Evolutionary conservation across 768 basidiomycete species (phyloP).

Genomic region (Leccinum incarnatum): DNA sequence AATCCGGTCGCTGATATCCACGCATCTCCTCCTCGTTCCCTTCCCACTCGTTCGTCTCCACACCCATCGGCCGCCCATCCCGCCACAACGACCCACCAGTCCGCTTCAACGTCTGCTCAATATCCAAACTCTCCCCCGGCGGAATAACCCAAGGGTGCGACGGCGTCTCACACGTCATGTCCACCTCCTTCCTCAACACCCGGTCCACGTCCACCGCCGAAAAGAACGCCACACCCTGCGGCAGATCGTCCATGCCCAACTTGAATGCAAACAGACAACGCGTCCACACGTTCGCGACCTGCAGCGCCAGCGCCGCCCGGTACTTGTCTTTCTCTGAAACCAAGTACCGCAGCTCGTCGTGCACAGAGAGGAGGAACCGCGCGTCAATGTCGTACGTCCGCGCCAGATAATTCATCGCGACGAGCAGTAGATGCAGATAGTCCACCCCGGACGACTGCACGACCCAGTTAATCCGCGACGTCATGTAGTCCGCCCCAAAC

Average conservation of each 20-base stretch:
- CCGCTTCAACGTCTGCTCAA: slow-evolving; percentile 41
- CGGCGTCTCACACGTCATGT: slow-evolving; percentile 94
- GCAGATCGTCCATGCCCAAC: slow-evolving; percentile 31
- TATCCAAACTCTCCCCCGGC: slow-evolving; percentile 81
- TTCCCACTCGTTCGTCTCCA: not conserved
- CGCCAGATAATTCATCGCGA: slow-evolving; percentile 89
- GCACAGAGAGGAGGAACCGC: slow-evolving; percentile 93
- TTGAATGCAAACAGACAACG: slow-evolving; percentile 76
- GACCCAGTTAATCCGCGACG: slow-evolving; percentile 98
- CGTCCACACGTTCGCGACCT: slow-evolving; percentile 96
- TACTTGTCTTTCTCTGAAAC: slow-evolving; percentile 83
- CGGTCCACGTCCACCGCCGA: slow-evolving; percentile 92
- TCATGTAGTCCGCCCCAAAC: slow-evolving; percentile 26
- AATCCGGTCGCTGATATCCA: slow-evolving; percentile 57
- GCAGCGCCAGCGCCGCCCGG: slow-evolving; percentile 84
- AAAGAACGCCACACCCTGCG: slow-evolving; percentile 92
- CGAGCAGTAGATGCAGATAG: slow-evolving; percentile 90
- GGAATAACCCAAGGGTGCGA: slow-evolving; percentile 82
- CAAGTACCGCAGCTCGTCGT: slow-evolving; percentile 94
- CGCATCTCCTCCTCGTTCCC: slow-evolving; percentile 21
- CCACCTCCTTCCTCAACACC: slow-evolving; percentile 91
- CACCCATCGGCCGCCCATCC: not conserved
- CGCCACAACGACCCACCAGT: slow-evolving; percentile 29
- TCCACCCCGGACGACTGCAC: slow-evolving; percentile 98
- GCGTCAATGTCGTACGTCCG: slow-evolving; percentile 79